Evolutionary conservation across 2,329 filamentous ascomycete species (phyloP).

Genomic region (Chaetothyriales sp.): DNA sequence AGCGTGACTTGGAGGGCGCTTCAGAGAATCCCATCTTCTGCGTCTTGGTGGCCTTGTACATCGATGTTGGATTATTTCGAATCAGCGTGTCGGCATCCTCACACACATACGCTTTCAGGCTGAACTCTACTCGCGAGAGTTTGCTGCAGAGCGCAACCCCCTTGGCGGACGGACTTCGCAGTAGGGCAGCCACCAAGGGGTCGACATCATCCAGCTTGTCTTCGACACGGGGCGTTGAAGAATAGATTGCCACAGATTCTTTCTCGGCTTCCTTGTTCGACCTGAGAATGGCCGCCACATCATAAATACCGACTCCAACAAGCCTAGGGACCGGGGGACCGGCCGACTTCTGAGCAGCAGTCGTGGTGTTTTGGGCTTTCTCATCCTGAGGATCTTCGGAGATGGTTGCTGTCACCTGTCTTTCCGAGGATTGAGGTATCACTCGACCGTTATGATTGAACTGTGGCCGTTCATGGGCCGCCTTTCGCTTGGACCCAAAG

Average conservation of each 20-base stretch:
- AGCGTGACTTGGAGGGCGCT: conserved; percentile 71
- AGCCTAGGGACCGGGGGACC: conserved; percentile 15
- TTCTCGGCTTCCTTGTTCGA: conserved; percentile 59
- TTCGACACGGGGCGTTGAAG: conserved; percentile 40
- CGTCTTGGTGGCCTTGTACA: conserved; percentile 67
- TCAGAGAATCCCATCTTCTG: conserved; percentile 88
- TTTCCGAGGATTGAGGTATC: conserved; percentile 6
- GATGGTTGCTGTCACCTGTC: conserved; percentile 9
- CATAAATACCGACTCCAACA: conserved; percentile 62
- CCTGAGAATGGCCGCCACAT: conserved; percentile 60
- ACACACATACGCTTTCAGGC: conserved; percentile 61
- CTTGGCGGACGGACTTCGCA: conserved; percentile 52
- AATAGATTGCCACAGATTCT: conserved; percentile 47
- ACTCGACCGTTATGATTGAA: conserved; percentile 20
- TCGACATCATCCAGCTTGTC: conserved; percentile 30
- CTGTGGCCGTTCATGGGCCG: conserved; percentile 12
- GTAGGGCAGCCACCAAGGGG: conserved; percentile 45
- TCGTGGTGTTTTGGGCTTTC: conserved; percentile 5
- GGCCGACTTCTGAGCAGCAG: conserved; percentile 8
- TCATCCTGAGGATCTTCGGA: conserved; percentile 9
- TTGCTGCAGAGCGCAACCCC: conserved; percentile 57
- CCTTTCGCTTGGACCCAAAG: conserved; percentile 18
- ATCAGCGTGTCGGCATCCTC: conserved; percentile 67
- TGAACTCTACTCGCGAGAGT: conserved; percentile 64
- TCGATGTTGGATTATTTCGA: conserved; percentile 70